phyloP scores from a whole-genome alignment of 768 basidiomycete genomes.

The Serendipita sp. region DNA sequence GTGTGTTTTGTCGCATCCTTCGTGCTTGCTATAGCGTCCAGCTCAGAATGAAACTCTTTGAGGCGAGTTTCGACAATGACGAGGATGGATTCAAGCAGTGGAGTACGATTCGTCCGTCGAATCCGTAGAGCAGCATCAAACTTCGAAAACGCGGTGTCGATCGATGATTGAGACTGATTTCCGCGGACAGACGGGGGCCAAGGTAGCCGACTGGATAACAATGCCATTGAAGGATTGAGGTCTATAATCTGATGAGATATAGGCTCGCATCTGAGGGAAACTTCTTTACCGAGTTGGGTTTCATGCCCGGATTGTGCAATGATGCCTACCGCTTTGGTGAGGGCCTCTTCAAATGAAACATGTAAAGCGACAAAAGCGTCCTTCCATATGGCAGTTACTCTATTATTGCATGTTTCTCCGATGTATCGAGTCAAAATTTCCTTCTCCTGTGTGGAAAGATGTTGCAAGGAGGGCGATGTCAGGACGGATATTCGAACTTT shows the following conservation, averaged over 20 bases:
- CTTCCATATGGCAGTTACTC: slow-evolving; percentile 46
- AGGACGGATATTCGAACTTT: slow-evolving; percentile 33
- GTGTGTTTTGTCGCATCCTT: background rate
- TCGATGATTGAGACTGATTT: slow-evolving; percentile 19
- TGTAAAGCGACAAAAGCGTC: slow-evolving; percentile 28
- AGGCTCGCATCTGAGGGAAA: background rate
- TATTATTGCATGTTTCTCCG: slow-evolving; percentile 37
- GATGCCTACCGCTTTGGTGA: slow-evolving; percentile 20
- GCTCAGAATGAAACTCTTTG: slow-evolving; percentile 40
- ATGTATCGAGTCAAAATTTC: slow-evolving; percentile 27
- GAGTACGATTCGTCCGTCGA: slow-evolving; percentile 50
- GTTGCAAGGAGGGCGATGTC: slow-evolving; percentile 30
- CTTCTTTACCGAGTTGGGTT: background rate
- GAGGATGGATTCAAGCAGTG: slow-evolving; percentile 42
- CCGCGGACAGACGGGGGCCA: slow-evolving; percentile 28
- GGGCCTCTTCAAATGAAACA: slow-evolving; percentile 24
- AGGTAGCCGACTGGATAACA: slow-evolving; percentile 39
- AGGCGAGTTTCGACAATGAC: slow-evolving; percentile 44
- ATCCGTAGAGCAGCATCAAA: slow-evolving; percentile 45
- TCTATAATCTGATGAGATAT: slow-evolving; percentile 23
- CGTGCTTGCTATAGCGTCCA: slow-evolving; percentile 35
- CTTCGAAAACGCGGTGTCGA: slow-evolving; percentile 36
- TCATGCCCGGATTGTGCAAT: background rate
- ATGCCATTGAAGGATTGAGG: slow-evolving; percentile 31
- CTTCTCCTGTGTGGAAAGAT: slow-evolving; percentile 35